Evolutionary conservation across 352 stramenopile species (phyloP).

Genomic region (Halophytophthora polymorphica): DNA sequence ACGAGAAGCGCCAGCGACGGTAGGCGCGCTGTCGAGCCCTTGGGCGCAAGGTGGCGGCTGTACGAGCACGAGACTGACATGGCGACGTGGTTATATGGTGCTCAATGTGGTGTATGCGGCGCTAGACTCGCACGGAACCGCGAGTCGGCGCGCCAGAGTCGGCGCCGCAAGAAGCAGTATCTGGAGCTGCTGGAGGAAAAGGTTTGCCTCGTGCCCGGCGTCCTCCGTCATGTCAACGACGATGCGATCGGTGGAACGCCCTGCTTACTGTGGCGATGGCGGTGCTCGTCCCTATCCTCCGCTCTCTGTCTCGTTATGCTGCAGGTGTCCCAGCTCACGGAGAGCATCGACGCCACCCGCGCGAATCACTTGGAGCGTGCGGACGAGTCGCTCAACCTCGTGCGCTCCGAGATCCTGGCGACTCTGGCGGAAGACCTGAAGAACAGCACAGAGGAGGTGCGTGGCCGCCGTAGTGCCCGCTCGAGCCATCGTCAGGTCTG

Average conservation of each 20-base stretch:
- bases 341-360: constrained; percentile 82
- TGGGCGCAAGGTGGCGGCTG: background rate
- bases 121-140: constrained; percentile 75
- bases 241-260: background rate
- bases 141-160: constrained; percentile 86
- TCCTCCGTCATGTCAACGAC: background rate
- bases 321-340: constrained; percentile 81
- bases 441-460: constrained; percentile 53
- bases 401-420: constrained; percentile 74
- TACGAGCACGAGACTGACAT: background rate
- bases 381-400: constrained; percentile 71
- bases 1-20: constrained; percentile 77
- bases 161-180: constrained; percentile 89
- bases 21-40: constrained; percentile 3
- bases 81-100: background rate
- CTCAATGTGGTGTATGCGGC: background rate
- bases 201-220: constrained; percentile 18
- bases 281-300: background rate
- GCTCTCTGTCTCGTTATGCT: constrained; percentile 3
- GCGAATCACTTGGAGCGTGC: constrained; percentile 72
- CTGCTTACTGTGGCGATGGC: too few relatives aligned
- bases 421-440: constrained; percentile 68
- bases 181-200: constrained; percentile 87
- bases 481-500: too few relatives aligned
- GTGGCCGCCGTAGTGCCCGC: too few relatives aligned